A percentile compares a stretch with the other conserved stretches of the same genome.
phyloP scores from a whole-genome alignment of 1,284 basidiomycete genomes.

The Leucoagaricus sp. region DNA sequence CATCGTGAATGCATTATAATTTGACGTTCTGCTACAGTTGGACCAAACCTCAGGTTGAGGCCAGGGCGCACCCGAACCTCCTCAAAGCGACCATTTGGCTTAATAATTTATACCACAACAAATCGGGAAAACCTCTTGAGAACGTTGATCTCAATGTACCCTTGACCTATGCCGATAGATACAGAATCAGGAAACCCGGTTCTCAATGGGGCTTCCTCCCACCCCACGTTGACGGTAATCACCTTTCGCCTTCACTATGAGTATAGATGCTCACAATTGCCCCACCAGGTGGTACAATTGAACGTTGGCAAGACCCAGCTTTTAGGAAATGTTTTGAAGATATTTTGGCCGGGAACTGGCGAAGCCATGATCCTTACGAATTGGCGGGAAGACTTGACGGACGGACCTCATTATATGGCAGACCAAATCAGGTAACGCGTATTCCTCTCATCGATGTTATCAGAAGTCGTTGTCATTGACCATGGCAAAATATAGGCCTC shows the following conservation, averaged over 20 bases:
- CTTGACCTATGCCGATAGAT: conserved; percentile 79
- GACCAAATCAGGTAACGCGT: conserved; percentile 51
- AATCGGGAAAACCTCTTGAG: conserved; percentile 32
- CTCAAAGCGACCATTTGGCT: conserved; percentile 61
- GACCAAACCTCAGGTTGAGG: conserved; percentile 71
- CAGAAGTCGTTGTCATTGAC: too few species aligned
- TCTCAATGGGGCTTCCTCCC: conserved; percentile 64
- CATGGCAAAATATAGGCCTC: too few species aligned
- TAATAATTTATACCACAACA: conserved; percentile 61
- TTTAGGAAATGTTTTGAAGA: conserved; percentile 69
- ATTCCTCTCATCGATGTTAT: neutral
- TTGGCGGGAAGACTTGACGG: conserved; percentile 64
- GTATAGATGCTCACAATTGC: neutral
- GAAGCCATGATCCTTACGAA: conserved; percentile 71
- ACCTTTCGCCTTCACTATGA: neutral
- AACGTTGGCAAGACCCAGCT: conserved; percentile 80
- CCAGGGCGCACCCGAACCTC: conserved; percentile 74
- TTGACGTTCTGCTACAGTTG: conserved; percentile 42
- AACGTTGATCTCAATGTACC: conserved; percentile 72
- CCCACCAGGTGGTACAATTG: conserved; percentile 69
- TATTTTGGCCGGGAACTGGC: conserved; percentile 72
- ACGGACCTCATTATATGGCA: conserved; percentile 58
- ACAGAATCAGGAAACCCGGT: conserved; percentile 82
- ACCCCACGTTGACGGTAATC: conserved; percentile 75
- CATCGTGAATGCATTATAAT: too few species aligned